Evolutionary conservation across 2,329 filamentous ascomycete species (phyloP).

Genomic region (Scortechinia acanthostroma): DNA sequence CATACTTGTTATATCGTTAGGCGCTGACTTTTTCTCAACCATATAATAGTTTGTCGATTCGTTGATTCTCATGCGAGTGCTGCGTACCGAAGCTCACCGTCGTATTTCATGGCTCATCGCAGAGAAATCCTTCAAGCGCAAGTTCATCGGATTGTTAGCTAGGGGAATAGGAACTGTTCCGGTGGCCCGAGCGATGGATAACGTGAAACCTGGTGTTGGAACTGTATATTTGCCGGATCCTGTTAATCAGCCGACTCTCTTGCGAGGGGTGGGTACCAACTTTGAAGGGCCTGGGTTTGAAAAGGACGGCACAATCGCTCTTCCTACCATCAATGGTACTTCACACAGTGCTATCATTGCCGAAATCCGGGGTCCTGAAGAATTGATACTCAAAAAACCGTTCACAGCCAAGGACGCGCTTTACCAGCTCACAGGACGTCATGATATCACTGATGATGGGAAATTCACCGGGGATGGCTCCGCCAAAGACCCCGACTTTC

Average conservation of each 20-base stretch:
- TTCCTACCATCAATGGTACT: slow-evolving; percentile 70
- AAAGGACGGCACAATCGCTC: slow-evolving; percentile 80
- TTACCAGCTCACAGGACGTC: slow-evolving; percentile 74
- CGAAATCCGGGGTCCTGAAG: slow-evolving; percentile 72
- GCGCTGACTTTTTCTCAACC: too few species aligned
- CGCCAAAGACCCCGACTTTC: slow-evolving; percentile 49
- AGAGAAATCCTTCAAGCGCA: slow-evolving; percentile 88
- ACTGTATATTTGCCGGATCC: slow-evolving; percentile 85
- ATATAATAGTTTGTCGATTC: slow-evolving; percentile 81
- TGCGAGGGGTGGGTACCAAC: slow-evolving; percentile 73
- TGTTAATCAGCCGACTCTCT: slow-evolving; percentile 71
- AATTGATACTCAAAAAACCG: slow-evolving; percentile 78
- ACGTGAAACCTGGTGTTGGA: slow-evolving; percentile 72
- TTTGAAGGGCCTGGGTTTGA: slow-evolving; percentile 70
- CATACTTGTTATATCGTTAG: background rate
- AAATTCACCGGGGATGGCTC: slow-evolving; percentile 38
- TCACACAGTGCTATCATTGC: slow-evolving; percentile 78
- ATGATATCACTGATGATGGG: slow-evolving; percentile 63
- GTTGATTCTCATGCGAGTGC: slow-evolving; percentile 82
- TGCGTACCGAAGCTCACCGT: slow-evolving; percentile 78
- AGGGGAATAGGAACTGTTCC: slow-evolving; percentile 81
- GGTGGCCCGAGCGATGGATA: slow-evolving; percentile 87
- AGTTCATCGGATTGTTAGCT: slow-evolving; percentile 76
- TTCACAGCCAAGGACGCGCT: slow-evolving; percentile 74
- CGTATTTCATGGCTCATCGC: slow-evolving; percentile 89